Percentiles rank a stretch among this genome's conserved stretches.
Evolutionary conservation across 2,329 filamentous ascomycete species (phyloP).

Genomic region (Amauroascus verrucosus): DNA sequence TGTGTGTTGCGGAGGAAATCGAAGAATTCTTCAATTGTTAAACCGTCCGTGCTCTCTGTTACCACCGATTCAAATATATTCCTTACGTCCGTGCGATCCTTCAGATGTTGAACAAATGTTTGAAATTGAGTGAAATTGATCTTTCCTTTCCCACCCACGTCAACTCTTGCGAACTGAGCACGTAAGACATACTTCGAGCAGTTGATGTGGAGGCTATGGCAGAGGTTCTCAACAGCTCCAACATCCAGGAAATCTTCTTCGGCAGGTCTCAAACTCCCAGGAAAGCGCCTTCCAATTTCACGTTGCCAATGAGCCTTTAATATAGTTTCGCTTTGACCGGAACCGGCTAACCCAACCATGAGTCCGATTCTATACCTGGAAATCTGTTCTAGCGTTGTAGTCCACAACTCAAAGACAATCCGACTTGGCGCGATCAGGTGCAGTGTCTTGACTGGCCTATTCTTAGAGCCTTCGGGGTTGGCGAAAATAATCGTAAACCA

Average conservation of each 20-base stretch:
- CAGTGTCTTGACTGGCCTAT: conserved; percentile 61
- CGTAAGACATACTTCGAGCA: conserved; percentile 65
- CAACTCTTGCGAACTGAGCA: conserved; percentile 63
- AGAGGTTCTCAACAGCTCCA: conserved; percentile 68
- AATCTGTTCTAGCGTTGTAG: conserved; percentile 69
- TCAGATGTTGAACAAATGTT: conserved; percentile 71
- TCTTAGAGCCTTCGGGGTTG: conserved; percentile 65
- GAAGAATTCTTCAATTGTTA: conserved; percentile 65
- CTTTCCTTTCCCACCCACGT: conserved; percentile 52
- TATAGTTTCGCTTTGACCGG: conserved; percentile 64
- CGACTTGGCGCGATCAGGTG: conserved; percentile 73
- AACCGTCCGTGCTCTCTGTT: conserved; percentile 49
- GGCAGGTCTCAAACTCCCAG: conserved; percentile 32
- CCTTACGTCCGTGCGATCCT: conserved; percentile 71
- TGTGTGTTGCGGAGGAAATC: conserved; percentile 64
- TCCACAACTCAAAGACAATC: conserved; percentile 68
- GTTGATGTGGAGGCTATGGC: conserved; percentile 85
- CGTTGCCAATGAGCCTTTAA: conserved; percentile 75
- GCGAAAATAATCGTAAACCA: conserved; percentile 90
- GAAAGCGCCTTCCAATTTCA: conserved; percentile 64
- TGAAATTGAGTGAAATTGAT: conserved; percentile 75
- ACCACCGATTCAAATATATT: conserved; percentile 58
- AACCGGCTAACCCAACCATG: conserved; percentile 77
- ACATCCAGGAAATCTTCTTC: conserved; percentile 66
- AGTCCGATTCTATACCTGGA: conserved; percentile 77